A percentile compares a stretch with the other conserved stretches of the same genome.
phyloP scores from a whole-genome alignment of 208 protist genomes.

The Herpetomonas tarakana region DNA sequence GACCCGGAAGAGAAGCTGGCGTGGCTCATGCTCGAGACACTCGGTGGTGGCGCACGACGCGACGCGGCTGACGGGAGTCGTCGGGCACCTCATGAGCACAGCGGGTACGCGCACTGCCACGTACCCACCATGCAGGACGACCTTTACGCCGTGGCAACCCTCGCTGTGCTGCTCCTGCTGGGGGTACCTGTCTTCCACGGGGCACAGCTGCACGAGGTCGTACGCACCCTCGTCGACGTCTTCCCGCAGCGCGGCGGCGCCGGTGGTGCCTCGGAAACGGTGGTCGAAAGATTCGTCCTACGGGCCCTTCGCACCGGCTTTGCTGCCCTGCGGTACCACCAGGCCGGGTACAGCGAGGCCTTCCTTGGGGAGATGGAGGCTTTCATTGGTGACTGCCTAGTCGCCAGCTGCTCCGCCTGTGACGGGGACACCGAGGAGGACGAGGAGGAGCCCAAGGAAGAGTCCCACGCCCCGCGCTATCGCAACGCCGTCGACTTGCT shows the following conservation, averaged over 20 bases:
- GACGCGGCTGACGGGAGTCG: background rate
- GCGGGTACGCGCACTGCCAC: too few relatives aligned
- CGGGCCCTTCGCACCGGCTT: background rate
- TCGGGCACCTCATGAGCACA: background rate
- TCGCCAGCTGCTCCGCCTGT: slow-evolving; percentile 15
- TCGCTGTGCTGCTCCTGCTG: slow-evolving; percentile 37
- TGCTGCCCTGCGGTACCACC: slow-evolving; percentile 8
- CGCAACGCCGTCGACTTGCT: slow-evolving; percentile 13
- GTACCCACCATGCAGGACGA: slow-evolving; percentile 39
- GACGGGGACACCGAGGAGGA: background rate
- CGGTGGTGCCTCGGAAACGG: background rate
- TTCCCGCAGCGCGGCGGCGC: background rate
- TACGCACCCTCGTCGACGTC: slow-evolving; percentile 21
- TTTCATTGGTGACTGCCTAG: slow-evolving; percentile 48
- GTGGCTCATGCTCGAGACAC: slow-evolving; percentile 18
- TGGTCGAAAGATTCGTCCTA: background rate
- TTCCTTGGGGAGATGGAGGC: slow-evolving; percentile 18
- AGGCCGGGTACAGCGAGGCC: slow-evolving; percentile 12
- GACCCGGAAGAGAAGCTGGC: slow-evolving; percentile 24
- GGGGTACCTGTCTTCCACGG: slow-evolving; percentile 66
- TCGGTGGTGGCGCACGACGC: too few relatives aligned
- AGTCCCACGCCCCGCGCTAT: slow-evolving; percentile 4
- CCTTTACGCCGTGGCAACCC: slow-evolving; percentile 72
- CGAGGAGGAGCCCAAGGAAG: too few relatives aligned
- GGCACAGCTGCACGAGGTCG: slow-evolving; percentile 28